Evolutionary conservation across 345 rosid species (phyloP).

Genomic region (Sapria himalayana): DNA sequence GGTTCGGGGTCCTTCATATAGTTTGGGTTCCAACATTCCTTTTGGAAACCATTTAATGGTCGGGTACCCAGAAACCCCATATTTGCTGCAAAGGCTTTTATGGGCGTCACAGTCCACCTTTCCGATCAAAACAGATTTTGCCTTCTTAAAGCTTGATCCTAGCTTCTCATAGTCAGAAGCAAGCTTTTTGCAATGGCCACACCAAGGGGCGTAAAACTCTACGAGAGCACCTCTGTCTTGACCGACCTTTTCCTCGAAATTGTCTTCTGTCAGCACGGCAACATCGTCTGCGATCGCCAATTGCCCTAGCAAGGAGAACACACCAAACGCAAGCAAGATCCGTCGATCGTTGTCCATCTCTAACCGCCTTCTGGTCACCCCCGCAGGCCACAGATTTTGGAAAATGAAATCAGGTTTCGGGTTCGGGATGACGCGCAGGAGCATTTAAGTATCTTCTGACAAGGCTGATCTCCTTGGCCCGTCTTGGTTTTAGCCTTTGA

Average conservation of each 20-base stretch:
- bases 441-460: too few relatives aligned
- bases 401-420: too few relatives aligned
- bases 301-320: slow-evolving; percentile 24
- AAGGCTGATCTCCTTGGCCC: too few relatives aligned
- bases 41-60: slow-evolving; percentile 89
- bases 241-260: slow-evolving; percentile 89
- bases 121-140: slow-evolving; percentile 71
- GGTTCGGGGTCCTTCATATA: slow-evolving; percentile 78
- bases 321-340: slow-evolving; percentile 44
- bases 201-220: slow-evolving; percentile 99
- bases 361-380: background rate
- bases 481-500: too few relatives aligned
- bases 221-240: slow-evolving; percentile 81
- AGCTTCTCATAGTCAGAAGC: slow-evolving; percentile 95
- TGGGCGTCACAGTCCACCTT: slow-evolving; percentile 99
- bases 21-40: slow-evolving; percentile 83
- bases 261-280: slow-evolving; percentile 64
- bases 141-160: slow-evolving; percentile 74
- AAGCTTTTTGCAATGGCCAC: slow-evolving; percentile 98
- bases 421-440: too few relatives aligned
- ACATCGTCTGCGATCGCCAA: slow-evolving; percentile 71
- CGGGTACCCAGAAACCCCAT: slow-evolving; percentile 92
- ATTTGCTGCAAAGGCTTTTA: slow-evolving; percentile 69
- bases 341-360: slow-evolving; percentile 13
- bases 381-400: too few relatives aligned